Percentiles rank a stretch among this genome's conserved stretches.
phyloP scores from a whole-genome alignment of 2,329 filamentous ascomycete species.

The Aspergillus nomiae region DNA sequence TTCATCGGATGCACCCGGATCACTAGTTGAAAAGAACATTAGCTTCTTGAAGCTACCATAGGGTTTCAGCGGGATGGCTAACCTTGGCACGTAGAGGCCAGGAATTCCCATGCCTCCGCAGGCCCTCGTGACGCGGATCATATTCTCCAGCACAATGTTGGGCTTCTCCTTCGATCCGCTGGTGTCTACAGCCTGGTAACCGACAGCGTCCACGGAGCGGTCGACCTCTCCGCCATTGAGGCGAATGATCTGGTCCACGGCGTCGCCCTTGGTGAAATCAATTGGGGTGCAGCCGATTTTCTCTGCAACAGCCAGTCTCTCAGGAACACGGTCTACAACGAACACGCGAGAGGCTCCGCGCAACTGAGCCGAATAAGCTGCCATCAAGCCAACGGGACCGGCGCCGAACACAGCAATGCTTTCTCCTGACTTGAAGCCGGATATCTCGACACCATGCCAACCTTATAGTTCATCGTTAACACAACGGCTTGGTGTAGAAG shows the following conservation, averaged over 20 bases:
- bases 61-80: neutral
- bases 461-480: conserved; percentile 11
- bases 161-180: conserved; percentile 61
- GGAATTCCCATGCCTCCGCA: conserved; percentile 65
- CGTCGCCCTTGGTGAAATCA: conserved; percentile 58
- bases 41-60: neutral
- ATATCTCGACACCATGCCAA: conserved; percentile 40
- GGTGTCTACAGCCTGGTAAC: conserved; percentile 63
- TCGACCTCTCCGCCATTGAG: conserved; percentile 64
- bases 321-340: conserved; percentile 64
- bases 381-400: conserved; percentile 67
- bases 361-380: conserved; percentile 63
- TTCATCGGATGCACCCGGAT: conserved; percentile 65
- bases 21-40: conserved; percentile 25
- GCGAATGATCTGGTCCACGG: conserved; percentile 63
- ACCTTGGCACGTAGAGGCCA: conserved; percentile 53
- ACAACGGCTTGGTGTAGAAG: neutral
- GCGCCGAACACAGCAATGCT: conserved; percentile 66
- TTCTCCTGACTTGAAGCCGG: conserved; percentile 63
- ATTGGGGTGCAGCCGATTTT: conserved; percentile 65
- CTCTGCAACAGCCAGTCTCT: conserved; percentile 60
- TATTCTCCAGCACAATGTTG: conserved; percentile 53
- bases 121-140: conserved; percentile 63
- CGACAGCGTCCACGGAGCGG: conserved; percentile 65
- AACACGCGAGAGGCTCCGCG: conserved; percentile 64